Conservation (phyloP, 176 grass and related monocot genomes). For the Avena atlantica region DNA sequence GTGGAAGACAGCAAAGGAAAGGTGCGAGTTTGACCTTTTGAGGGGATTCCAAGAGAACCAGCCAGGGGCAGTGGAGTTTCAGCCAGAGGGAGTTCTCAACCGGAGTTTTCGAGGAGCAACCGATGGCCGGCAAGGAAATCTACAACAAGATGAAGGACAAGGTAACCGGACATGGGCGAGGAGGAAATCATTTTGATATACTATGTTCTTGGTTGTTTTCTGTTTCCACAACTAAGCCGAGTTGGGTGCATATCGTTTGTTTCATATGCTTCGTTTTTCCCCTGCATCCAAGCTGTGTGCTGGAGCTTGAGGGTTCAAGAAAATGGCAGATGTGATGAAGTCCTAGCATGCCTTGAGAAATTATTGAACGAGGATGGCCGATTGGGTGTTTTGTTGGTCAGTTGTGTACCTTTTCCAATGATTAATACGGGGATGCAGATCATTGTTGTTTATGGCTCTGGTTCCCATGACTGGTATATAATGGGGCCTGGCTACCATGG, state of each 20-base stretch:
- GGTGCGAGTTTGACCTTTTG: conserved; percentile 20
- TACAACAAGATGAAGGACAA: conserved; percentile 69
- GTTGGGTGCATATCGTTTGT: not conserved
- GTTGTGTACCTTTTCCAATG: conserved; percentile 2
- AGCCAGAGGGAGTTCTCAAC: conserved; percentile 14
- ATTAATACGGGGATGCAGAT: not conserved
- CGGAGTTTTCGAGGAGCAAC: not conserved
- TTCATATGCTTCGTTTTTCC: conserved; percentile 7
- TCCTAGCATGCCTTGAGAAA: conserved; percentile 22
- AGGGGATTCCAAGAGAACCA: conserved; percentile 39
- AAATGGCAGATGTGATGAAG: not conserved
- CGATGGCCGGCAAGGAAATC: conserved; percentile 73
- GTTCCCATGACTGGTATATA: not conserved
- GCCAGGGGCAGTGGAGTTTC: conserved; percentile 17
- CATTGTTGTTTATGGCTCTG: not conserved
- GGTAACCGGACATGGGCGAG: conserved; percentile 39
- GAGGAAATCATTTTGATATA: not conserved
- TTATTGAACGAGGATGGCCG: not conserved
- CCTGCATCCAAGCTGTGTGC: not conserved
- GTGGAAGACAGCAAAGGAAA: conserved; percentile 9
- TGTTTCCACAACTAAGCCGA: conserved; percentile 6
- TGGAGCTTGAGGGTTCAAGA: not conserved
- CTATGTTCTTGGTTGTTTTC: not conserved
- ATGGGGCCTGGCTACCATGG: not conserved
- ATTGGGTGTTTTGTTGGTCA: conserved; percentile 18